Evolutionary conservation across 805 yeast species (phyloP).

Genomic region (Sungouiella blattae): DNA sequence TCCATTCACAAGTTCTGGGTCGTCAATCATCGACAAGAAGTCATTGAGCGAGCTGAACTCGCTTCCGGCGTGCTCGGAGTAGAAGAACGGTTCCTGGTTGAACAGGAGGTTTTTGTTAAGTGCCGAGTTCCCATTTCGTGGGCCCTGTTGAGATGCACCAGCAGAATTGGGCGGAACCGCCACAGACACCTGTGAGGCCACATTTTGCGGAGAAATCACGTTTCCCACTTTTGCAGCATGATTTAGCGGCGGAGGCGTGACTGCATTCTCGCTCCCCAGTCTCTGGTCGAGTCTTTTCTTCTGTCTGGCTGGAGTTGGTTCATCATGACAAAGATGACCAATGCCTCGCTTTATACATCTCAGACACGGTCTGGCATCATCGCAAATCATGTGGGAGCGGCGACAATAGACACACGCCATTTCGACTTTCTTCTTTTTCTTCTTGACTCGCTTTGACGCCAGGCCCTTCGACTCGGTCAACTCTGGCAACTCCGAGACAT

Average conservation of each 20-base stretch:
- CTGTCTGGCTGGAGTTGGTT: constrained; percentile 46
- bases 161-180: too few species aligned
- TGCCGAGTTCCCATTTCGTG: constrained; percentile 19
- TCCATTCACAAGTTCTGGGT: constrained; percentile 62
- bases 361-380: constrained; percentile 69
- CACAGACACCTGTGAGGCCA: too few species aligned
- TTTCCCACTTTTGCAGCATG: not conserved
- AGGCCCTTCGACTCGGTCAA: too few species aligned
- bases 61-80: constrained; percentile 88
- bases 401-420: constrained; percentile 89
- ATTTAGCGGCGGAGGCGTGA: not conserved
- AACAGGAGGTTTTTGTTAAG: constrained; percentile 40
- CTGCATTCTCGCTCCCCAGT: too few species aligned
- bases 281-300: constrained; percentile 26
- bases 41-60: constrained; percentile 89
- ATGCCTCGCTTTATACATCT: constrained; percentile 85
- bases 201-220: too few species aligned
- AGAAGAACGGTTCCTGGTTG: constrained; percentile 73
- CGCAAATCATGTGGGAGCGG: constrained; percentile 92
- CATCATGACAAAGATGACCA: constrained; percentile 83
- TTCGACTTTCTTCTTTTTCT: constrained; percentile 50
- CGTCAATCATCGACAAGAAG: constrained; percentile 85
- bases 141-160: not conserved
- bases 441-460: constrained; percentile 12
- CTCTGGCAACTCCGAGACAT: too few species aligned